Base-by-base conservation (phyloP, 2,329 filamentous ascomycete genomes). In the Paecilomyces dactylethromorphus region DNA sequence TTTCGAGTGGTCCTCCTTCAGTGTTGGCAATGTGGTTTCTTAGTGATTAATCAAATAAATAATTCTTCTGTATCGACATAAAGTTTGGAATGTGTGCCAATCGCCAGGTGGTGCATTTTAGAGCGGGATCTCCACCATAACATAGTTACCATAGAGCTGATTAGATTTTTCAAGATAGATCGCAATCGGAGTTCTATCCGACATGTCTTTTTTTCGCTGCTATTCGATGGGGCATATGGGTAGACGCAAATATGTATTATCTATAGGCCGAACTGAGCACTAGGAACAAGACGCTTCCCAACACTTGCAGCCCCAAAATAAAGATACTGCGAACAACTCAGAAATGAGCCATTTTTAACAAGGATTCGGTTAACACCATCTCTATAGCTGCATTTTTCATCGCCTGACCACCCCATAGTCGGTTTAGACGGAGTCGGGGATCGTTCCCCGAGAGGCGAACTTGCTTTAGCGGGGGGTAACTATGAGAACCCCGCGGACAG, bases 361-460 rank as follows among this genome's bases (percentile, higher is more conserved):
- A 18, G 39, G n/a, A 45, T 45, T 45, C 13, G 39, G 35, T 39
- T 39, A 39, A 39, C 5, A 52, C n/a, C 12, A 29, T 52, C 50
- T 52, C 50, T 22, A 29, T 52, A 24, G 18, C 26, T 52, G 50
- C 7, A 52, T 5, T 29, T 52, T 52, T 21, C 22, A 13, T 29
- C 50, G 26, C 50, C 50, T 52, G 50, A 52, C 24, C 26, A 18
- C 18, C 18, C 10, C 15, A 52, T 52, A 10, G 50, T 24, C 21
- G 21, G 50, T 29, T 52, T 11, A 24, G 26, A 24, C 22, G 26
- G 8, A 5, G 11, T 56, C 54, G 33, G 54, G 33, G 2, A 22
- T 54, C 51, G 32, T 55, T 26, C 35, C 53, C 57, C 53, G 54
- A 35, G 52, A 35, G 57, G 57, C 15, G 31, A 51, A 58, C 53